Conservation (phyloP, 1,284 basidiomycete species). For the Thelephora terrestris region DNA sequence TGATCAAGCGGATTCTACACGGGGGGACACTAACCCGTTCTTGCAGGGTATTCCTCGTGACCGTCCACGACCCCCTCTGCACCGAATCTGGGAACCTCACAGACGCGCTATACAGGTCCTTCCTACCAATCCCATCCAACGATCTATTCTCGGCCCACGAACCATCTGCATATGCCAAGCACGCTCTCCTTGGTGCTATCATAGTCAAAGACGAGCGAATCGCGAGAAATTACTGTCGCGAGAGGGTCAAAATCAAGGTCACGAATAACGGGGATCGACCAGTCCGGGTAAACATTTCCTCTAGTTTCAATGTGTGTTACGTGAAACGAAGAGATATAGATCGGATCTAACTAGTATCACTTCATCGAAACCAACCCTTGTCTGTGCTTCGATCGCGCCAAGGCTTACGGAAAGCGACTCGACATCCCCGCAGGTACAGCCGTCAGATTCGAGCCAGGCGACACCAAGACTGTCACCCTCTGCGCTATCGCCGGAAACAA, state of each 20-base stretch:
- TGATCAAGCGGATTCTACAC: constrained; percentile 8
- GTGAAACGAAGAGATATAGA: constrained; percentile 26
- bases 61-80: constrained; percentile 90
- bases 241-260: constrained; percentile 66
- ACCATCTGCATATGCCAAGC: constrained; percentile 36
- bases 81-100: constrained; percentile 71
- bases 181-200: constrained; percentile 65
- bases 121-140: constrained; percentile 71
- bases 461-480: constrained; percentile 76
- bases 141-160: constrained; percentile 53
- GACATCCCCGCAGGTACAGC: constrained; percentile 94
- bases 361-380: constrained; percentile 86
- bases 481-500: constrained; percentile 71
- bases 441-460: constrained; percentile 94
- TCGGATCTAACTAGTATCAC: constrained; percentile 91
- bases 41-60: constrained; percentile 82
- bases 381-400: constrained; percentile 75
- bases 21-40: constrained; percentile 3
- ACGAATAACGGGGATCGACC: constrained; percentile 93
- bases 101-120: constrained; percentile 87
- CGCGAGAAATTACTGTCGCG: constrained; percentile 63
- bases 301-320: neutral
- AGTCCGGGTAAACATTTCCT: constrained; percentile 57
- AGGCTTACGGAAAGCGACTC: constrained; percentile 77
- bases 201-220: constrained; percentile 63